A percentile compares a stretch with the other conserved stretches of the same genome.
Evolutionary conservation across 352 stramenopile genomes (phyloP).

Genomic region (Globisporangium solare): DNA sequence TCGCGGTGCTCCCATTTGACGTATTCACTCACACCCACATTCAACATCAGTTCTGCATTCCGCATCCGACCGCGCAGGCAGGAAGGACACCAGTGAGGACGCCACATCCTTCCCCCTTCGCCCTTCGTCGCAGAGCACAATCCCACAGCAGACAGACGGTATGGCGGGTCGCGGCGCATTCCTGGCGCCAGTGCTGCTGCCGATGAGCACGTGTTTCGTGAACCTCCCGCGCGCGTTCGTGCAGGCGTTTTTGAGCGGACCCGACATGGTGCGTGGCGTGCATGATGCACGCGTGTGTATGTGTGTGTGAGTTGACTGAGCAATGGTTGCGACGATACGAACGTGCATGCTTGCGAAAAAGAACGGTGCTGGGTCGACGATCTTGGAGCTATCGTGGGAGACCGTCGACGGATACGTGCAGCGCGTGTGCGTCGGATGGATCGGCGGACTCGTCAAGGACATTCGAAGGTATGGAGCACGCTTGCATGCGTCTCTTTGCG

Average conservation of each 20-base stretch:
- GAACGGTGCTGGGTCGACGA: conserved; percentile 37
- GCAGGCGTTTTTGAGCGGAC: conserved; percentile 44
- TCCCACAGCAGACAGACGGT: too few species aligned
- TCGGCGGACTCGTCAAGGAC: conserved; percentile 54
- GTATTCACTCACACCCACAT: not conserved
- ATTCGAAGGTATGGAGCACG: conserved; percentile 41
- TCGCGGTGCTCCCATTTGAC: not conserved
- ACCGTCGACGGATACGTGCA: conserved; percentile 77
- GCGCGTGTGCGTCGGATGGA: conserved; percentile 65
- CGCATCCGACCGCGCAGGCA: too few species aligned
- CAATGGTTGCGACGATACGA: not conserved
- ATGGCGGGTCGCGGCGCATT: conserved; percentile 50
- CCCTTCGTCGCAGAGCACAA: too few species aligned
- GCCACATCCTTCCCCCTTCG: too few species aligned
- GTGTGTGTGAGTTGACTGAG: not conserved
- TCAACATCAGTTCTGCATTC: not conserved
- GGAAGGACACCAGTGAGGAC: too few species aligned
- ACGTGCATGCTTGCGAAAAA: conserved; percentile 10
- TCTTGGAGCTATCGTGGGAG: conserved; percentile 77
- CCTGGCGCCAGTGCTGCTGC: conserved; percentile 55
- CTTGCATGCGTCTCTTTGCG: not conserved
- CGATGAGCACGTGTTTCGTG: conserved; percentile 67
- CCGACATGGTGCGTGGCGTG: conserved; percentile 24
- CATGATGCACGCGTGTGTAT: not conserved
- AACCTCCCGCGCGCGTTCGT: conserved; percentile 64